phyloP scores from a whole-genome alignment of 208 protist species.

The Acanthamoeba healyi region DNA sequence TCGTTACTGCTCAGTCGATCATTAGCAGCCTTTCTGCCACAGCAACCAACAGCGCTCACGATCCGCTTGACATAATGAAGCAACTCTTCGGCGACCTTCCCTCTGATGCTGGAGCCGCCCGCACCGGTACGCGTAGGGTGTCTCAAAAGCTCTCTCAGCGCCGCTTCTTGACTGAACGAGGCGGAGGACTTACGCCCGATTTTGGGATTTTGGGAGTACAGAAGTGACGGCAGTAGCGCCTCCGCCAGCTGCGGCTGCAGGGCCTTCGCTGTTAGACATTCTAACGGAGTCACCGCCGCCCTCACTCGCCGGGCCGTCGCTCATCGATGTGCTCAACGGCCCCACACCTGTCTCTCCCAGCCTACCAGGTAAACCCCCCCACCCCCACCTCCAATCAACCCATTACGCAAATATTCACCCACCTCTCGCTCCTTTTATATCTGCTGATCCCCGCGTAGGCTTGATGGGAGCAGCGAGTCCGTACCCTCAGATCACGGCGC shows the following conservation, averaged over 20 bases:
- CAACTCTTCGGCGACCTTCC: slow-evolving; percentile 49
- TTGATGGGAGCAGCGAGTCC: neutral
- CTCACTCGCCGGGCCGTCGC: neutral
- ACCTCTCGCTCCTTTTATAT: slow-evolving; percentile 16
- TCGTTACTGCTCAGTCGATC: neutral
- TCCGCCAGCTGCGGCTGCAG: neutral
- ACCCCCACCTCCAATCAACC: neutral
- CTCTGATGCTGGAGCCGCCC: neutral
- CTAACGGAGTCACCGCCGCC: slow-evolving; percentile 8
- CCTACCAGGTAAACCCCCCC: too few species aligned
- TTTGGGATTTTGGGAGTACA: too few species aligned
- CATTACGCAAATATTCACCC: neutral
- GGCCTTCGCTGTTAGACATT: neutral
- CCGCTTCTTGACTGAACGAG: too few species aligned
- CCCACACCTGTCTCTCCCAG: too few species aligned
- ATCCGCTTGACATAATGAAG: slow-evolving; percentile 3
- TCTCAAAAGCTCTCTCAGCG: too few species aligned
- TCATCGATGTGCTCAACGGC: slow-evolving; percentile 1
- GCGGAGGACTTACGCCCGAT: too few species aligned
- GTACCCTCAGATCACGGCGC: neutral
- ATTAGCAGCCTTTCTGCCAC: neutral
- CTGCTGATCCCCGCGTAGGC: too few species aligned
- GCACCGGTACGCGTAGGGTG: neutral
- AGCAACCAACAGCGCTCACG: neutral
- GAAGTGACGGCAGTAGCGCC: neutral